Evolutionary conservation across 129 eudicot genomes (phyloP).

Genomic region (Tanacetum coccineum): DNA sequence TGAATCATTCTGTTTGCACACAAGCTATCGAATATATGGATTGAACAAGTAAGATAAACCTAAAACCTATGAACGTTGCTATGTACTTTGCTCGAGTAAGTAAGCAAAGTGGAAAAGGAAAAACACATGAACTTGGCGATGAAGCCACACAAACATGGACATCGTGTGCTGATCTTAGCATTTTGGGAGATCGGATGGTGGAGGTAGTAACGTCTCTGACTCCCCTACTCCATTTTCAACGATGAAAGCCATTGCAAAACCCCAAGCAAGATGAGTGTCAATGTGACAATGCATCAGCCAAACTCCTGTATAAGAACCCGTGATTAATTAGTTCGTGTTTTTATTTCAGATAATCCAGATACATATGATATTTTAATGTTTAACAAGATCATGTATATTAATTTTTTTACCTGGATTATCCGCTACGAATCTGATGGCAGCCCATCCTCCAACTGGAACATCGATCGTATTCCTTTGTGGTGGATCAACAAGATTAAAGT

Average conservation of each 20-base stretch:
- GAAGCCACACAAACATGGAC: background rate
- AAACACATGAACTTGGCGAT: background rate
- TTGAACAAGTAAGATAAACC: conserved; percentile 4
- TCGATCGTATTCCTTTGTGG: no score
- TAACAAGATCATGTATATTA: no score
- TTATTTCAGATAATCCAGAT: background rate
- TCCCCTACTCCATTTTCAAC: conserved; percentile 66
- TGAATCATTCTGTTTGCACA: conserved; percentile 22
- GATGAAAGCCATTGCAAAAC: conserved; percentile 61
- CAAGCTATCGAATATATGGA: conserved; percentile 2
- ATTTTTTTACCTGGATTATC: no score
- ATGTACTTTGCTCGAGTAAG: background rate
- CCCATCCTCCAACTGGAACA: no score
- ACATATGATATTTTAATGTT: no score
- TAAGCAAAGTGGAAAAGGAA: conserved; percentile 10
- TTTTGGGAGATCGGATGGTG: conserved; percentile 66
- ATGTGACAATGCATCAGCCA: conserved; percentile 30
- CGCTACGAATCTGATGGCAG: no score
- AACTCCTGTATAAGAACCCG: conserved; percentile 9
- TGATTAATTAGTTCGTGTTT: background rate
- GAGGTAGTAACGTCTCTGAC: conserved; percentile 47
- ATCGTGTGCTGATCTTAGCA: conserved; percentile 36
- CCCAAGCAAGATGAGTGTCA: conserved; percentile 69
- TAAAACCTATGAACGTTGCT: background rate
- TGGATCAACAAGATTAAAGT: no score